Conservation (phyloP, 2,329 filamentous ascomycete genomes). For the Dothideomycetes sp. region DNA sequence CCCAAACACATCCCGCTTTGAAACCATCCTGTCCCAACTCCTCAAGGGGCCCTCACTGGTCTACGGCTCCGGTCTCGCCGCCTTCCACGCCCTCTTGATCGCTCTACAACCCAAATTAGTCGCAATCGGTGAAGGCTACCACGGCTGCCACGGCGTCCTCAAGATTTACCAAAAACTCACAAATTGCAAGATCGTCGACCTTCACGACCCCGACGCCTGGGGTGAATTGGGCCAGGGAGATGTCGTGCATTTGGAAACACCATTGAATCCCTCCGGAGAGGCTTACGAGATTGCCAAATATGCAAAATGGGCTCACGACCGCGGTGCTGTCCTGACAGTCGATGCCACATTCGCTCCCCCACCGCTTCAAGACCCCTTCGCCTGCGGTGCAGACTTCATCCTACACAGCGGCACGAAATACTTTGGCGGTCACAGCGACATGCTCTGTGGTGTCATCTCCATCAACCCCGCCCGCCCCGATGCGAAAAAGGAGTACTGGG, state of each 20-base stretch:
- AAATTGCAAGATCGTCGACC: constrained; percentile 60
- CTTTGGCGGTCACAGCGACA: constrained; percentile 86
- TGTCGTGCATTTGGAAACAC: constrained; percentile 85
- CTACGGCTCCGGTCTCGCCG: constrained; percentile 76
- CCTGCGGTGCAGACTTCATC: constrained; percentile 70
- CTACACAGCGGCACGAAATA: constrained; percentile 97
- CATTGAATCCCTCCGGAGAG: constrained; percentile 80
- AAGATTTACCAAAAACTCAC: constrained; percentile 64
- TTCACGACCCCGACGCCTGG: constrained; percentile 39
- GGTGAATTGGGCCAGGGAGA: constrained; percentile 66
- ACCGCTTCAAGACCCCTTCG: constrained; percentile 77
- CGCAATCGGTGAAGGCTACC: constrained; percentile 78
- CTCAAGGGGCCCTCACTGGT: constrained; percentile 62
- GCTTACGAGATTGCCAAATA: constrained; percentile 65
- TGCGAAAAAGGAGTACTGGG: constrained; percentile 44
- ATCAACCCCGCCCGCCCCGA: constrained; percentile 41
- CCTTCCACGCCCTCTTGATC: constrained; percentile 82
- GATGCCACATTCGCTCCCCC: constrained; percentile 92
- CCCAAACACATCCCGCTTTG: constrained; percentile 76
- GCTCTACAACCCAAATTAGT: constrained; percentile 73
- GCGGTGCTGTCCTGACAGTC: constrained; percentile 69
- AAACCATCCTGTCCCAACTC: constrained; percentile 67
- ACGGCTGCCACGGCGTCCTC: constrained; percentile 86
- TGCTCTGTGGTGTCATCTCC: constrained; percentile 78
- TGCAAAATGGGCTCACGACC: constrained; percentile 59